These are phyloP conservation scores for Nicotiana tabacum DNA, from an alignment of 257 asterid genomes.

Conservation along the genomic window DNA sequence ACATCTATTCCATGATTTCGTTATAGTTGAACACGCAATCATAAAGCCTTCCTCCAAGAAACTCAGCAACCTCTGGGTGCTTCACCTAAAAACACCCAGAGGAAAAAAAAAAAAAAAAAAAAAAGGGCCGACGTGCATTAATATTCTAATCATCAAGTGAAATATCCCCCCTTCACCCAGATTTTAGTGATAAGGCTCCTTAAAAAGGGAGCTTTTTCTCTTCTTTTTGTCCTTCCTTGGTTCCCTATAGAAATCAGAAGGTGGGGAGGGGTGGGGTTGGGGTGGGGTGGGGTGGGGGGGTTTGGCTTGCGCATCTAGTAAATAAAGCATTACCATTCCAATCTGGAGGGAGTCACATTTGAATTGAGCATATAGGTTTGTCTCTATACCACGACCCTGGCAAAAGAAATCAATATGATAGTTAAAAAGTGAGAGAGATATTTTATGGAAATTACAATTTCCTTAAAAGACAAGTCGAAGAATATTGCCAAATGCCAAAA, in stretches of 20 bases:
- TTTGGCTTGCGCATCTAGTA: neutral
- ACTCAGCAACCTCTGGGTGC: constrained; percentile 93
- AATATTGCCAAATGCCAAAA: neutral
- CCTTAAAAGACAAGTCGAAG: constrained; percentile 5
- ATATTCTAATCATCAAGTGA: neutral
- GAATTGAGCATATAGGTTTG: constrained; percentile 90
- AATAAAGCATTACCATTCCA: constrained; percentile 62
- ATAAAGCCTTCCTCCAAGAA: constrained; percentile 93
- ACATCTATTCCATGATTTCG: constrained; percentile 24
- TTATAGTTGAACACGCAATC: constrained; percentile 90
- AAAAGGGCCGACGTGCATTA: neutral
- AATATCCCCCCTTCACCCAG: neutral
- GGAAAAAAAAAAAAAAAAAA: neutral
- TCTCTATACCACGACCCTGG: constrained; percentile 98
- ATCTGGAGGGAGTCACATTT: constrained; percentile 88
- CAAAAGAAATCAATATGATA: neutral
- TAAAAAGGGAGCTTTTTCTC: neutral
- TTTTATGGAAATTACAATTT: neutral
- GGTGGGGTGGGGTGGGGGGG: neutral
- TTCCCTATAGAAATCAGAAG: neutral
- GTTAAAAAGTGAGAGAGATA: neutral
- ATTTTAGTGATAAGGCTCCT: neutral
- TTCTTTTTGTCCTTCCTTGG: neutral
- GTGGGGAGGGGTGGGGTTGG: too few relatives aligned
- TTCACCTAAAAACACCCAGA: constrained; percentile 57